Conservation (phyloP, 2,329 filamentous ascomycete species). For the Ceratocystis variospora region DNA sequence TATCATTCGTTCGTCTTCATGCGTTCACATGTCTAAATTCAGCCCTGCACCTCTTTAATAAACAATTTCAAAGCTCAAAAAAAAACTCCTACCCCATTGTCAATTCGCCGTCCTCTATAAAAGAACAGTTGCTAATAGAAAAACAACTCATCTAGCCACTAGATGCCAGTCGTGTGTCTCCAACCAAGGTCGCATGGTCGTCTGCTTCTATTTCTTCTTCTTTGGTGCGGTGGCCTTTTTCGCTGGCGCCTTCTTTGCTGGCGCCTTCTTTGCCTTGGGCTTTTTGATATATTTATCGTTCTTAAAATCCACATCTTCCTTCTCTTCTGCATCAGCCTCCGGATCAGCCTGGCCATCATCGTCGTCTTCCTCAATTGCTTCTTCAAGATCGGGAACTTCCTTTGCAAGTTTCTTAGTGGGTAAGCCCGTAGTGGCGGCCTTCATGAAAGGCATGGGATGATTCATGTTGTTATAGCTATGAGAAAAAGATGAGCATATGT, state of each 20-base stretch:
- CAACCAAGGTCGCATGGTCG: background rate
- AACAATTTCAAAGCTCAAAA: no score
- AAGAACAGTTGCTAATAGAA: no score
- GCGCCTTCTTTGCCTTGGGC: constrained; percentile 56
- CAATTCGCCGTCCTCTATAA: no score
- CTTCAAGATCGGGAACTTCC: constrained; percentile 85
- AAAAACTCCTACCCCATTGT: no score
- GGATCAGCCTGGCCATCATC: constrained; percentile 56
- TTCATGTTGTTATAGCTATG: constrained; percentile 68
- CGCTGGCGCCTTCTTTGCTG: constrained; percentile 30
- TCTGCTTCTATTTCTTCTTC: constrained; percentile 20
- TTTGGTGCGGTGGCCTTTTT: constrained; percentile 27
- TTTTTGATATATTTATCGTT: constrained; percentile 95
- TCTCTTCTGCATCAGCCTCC: constrained; percentile 49
- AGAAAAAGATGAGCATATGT: constrained; percentile 16
- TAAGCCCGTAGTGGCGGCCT: constrained; percentile 53
- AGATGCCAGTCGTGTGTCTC: background rate
- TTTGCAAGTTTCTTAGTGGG: constrained; percentile 57
- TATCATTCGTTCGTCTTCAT: no score
- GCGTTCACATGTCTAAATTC: no score
- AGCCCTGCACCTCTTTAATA: no score
- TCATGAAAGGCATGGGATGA: constrained; percentile 93
- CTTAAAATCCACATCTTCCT: constrained; percentile 67
- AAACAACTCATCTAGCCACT: background rate
- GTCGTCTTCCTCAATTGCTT: constrained; percentile 85